phyloP scores from a whole-genome alignment of 768 basidiomycete genomes.

The Agaricus sinodeliciosus region DNA sequence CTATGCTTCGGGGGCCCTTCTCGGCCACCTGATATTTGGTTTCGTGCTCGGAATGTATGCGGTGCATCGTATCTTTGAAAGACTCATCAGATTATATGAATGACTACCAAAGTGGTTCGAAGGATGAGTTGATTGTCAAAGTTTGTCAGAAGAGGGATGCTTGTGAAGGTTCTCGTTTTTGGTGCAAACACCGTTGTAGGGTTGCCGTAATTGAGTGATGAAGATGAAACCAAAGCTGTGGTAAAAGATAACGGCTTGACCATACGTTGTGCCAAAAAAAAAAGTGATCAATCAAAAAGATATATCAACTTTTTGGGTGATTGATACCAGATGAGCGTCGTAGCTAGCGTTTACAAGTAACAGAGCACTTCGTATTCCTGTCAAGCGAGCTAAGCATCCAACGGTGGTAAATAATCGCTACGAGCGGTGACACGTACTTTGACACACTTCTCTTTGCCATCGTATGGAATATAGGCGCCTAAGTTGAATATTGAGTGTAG shows the following conservation, averaged over 20 bases:
- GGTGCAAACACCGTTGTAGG: too few species aligned
- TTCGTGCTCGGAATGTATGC: slow-evolving; percentile 37
- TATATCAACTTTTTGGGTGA: neutral
- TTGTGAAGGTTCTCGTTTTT: slow-evolving; percentile 37
- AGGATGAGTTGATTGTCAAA: slow-evolving; percentile 23
- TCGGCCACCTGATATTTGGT: slow-evolving; percentile 38
- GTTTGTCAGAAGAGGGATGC: slow-evolving; percentile 32
- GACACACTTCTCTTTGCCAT: slow-evolving; percentile 42
- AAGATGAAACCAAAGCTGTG: slow-evolving; percentile 25
- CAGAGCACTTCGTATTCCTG: slow-evolving; percentile 33
- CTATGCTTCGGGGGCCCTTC: slow-evolving; percentile 35
- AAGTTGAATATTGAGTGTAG: neutral
- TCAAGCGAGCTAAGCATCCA: neutral
- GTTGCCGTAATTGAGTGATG: slow-evolving; percentile 33
- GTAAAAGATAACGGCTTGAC: slow-evolving; percentile 31
- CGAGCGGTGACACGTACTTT: slow-evolving; percentile 27
- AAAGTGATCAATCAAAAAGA: neutral
- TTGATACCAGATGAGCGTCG: neutral
- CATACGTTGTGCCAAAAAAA: neutral
- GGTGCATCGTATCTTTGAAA: slow-evolving; percentile 34
- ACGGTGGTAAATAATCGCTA: neutral
- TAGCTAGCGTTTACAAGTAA: slow-evolving; percentile 16
- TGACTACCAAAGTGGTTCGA: slow-evolving; percentile 29
- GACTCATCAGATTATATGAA: slow-evolving; percentile 30
- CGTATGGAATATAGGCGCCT: slow-evolving; percentile 54